A percentile compares a stretch with the other conserved stretches of the same genome.
These are phyloP conservation scores for Kwoniella botswanensis DNA, from an alignment of 768 basidiomycete species.

Conservation along the genomic window DNA sequence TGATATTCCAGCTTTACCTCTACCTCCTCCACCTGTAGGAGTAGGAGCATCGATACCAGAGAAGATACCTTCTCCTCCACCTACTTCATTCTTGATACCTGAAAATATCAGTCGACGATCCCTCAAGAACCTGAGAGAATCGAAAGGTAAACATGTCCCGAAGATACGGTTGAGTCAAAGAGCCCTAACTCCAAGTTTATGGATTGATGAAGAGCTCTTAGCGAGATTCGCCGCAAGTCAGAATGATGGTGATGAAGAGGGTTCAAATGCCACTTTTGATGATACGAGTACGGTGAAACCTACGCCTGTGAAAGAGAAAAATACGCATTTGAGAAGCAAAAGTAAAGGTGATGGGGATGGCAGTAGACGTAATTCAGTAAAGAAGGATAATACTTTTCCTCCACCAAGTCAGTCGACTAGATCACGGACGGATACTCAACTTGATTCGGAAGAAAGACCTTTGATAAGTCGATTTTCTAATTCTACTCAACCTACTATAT, in stretches of 20 bases:
- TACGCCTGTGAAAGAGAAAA: background rate
- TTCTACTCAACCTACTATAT: background rate
- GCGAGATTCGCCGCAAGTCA: conserved; percentile 15
- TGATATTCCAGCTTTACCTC: background rate
- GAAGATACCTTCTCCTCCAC: background rate
- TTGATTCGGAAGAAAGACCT: background rate
- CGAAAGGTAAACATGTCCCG: conserved; percentile 18
- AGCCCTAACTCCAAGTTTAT: conserved; percentile 32
- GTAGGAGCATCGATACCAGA: background rate
- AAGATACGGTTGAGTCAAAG: conserved; percentile 17
- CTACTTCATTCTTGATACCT: background rate
- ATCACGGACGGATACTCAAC: background rate
- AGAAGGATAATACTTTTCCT: no score
- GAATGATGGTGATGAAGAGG: background rate
- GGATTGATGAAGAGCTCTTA: conserved; percentile 32
- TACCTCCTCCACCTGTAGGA: background rate
- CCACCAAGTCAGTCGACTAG: background rate
- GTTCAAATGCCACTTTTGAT: background rate
- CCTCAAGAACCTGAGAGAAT: conserved; percentile 1
- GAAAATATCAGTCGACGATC: conserved; percentile 5
- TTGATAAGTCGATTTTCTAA: background rate
- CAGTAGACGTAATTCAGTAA: background rate
- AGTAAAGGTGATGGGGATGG: background rate
- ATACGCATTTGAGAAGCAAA: background rate
- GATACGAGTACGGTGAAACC: conserved; percentile 1